phyloP scores from a whole-genome alignment of 352 stramenopile species.

The Phytophthora ramorum region DNA sequence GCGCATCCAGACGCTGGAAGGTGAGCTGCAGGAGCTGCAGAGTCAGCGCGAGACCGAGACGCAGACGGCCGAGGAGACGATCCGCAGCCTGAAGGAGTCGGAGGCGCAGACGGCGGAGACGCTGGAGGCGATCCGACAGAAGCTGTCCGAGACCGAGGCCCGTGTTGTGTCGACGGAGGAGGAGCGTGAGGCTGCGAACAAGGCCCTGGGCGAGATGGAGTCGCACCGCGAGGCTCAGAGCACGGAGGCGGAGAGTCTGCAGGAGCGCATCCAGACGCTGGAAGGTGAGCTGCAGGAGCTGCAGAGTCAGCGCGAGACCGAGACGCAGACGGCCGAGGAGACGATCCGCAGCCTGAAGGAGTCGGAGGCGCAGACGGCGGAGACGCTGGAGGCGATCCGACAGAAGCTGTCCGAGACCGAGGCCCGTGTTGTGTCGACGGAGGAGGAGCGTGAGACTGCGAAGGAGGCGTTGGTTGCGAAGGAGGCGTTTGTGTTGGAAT shows the following conservation, averaged over 20 bases:
- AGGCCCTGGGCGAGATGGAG: slow-evolving; percentile 14
- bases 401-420: slow-evolving; percentile 23
- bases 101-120: slow-evolving; percentile 14
- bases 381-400: slow-evolving; percentile 15
- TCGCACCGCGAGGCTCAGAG: slow-evolving; percentile 9
- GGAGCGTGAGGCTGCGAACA: slow-evolving; percentile 11
- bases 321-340: slow-evolving; percentile 14
- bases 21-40: slow-evolving; percentile 25
- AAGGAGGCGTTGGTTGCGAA: slow-evolving; percentile 12
- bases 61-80: slow-evolving; percentile 18
- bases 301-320: slow-evolving; percentile 9
- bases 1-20: slow-evolving; percentile 23
- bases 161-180: slow-evolving; percentile 9
- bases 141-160: slow-evolving; percentile 20
- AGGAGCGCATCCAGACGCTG: slow-evolving; percentile 19
- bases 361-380: slow-evolving; percentile 13
- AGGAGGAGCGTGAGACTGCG: slow-evolving; percentile 9
- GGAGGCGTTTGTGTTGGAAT: not conserved
- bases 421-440: slow-evolving; percentile 9
- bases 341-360: slow-evolving; percentile 17
- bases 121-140: slow-evolving; percentile 18
- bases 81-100: slow-evolving; percentile 13
- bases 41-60: slow-evolving; percentile 10
- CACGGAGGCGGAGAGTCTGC: slow-evolving; percentile 7
- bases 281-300: slow-evolving; percentile 29